A percentile compares a stretch with the other conserved stretches of the same genome.
Conservation (phyloP, 139 green algal genomes). For the Coelastrella sp. region DNA sequence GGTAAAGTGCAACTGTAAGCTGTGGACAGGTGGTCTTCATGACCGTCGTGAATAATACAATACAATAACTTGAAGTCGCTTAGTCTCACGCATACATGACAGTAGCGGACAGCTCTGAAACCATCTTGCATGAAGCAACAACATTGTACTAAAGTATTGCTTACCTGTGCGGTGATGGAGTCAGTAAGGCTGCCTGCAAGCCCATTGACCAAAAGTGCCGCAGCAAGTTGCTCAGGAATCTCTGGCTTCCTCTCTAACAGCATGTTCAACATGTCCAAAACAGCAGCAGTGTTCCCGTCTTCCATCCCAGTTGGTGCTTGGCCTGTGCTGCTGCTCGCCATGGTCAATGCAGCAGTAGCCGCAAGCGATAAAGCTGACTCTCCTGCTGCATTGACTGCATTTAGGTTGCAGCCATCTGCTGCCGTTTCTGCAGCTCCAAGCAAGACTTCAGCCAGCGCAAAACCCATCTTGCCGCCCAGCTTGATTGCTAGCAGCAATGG, state of each 20-base stretch:
- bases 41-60: too few species aligned
- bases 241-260: not conserved
- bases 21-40: not conserved
- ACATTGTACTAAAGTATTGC: too few species aligned
- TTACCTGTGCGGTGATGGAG: not conserved
- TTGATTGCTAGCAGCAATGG: constrained; percentile 21
- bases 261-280: not conserved
- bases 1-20: not conserved
- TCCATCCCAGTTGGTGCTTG: too few species aligned
- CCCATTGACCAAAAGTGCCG: not conserved
- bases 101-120: too few species aligned
- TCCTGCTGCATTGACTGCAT: not conserved
- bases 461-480: not conserved
- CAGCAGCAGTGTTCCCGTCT: too few species aligned
- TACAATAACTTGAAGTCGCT: too few species aligned
- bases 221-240: not conserved
- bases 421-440: not conserved
- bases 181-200: not conserved
- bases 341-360: not conserved
- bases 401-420: not conserved
- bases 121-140: too few species aligned
- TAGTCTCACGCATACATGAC: too few species aligned
- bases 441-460: not conserved
- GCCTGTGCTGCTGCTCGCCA: too few species aligned
- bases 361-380: constrained; percentile 24